Conservation (phyloP, 2,329 filamentous ascomycete genomes). For the Aspergillus eucalypticola region DNA sequence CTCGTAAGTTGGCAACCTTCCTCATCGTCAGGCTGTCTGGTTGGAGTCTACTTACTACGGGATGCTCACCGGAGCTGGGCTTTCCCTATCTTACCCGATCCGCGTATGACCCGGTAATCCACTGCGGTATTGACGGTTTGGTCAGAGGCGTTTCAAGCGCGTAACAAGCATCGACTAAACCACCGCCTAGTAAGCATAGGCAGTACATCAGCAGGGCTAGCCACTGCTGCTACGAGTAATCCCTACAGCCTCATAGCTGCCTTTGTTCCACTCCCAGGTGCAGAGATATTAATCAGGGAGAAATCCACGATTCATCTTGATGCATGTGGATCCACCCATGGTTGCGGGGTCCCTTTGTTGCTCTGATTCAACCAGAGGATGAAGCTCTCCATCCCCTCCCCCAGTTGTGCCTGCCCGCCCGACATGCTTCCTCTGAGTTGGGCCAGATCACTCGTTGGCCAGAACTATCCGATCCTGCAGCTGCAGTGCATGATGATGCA, state of each 20-base stretch:
- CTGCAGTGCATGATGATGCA: neutral
- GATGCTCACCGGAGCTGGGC: constrained; percentile 15
- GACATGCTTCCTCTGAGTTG: neutral
- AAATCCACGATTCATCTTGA: constrained; percentile 5
- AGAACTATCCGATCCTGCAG: neutral
- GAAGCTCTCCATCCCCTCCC: neutral
- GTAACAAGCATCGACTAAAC: constrained; percentile 13
- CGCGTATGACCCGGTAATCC: constrained; percentile 19
- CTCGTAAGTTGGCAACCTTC: neutral
- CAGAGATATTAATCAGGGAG: constrained; percentile 6
- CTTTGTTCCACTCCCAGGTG: neutral
- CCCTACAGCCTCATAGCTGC: constrained; percentile 10
- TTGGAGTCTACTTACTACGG: neutral
- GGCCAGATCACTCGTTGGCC: neutral
- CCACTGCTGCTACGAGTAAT: constrained; percentile 2
- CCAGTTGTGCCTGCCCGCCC: neutral
- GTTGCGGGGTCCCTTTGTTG: constrained; percentile 12
- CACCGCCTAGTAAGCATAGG: neutral
- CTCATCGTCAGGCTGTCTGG: neutral
- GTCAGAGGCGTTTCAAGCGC: constrained; percentile 17
- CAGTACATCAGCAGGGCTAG: neutral
- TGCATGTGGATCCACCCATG: constrained; percentile 10
- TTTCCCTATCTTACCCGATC: constrained; percentile 27
- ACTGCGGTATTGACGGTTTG: neutral
- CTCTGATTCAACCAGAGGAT: neutral